A percentile compares a stretch with the other conserved stretches of the same genome.
These are phyloP conservation scores for Thalassiosira pacifica DNA, from an alignment of 352 stramenopile genomes.

Conservation along the genomic window DNA sequence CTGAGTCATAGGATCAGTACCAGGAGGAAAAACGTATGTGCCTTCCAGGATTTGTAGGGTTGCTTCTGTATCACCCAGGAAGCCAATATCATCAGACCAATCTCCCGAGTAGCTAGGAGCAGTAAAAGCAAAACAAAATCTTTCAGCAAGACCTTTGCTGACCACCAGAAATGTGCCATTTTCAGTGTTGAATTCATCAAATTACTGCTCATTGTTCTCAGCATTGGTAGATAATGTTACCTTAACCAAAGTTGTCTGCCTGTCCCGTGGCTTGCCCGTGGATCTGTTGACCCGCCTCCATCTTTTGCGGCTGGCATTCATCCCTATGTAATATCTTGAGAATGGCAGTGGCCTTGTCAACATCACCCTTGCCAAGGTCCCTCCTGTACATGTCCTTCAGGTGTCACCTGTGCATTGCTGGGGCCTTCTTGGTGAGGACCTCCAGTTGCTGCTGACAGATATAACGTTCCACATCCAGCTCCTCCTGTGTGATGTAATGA, in stretches of 20 bases:
- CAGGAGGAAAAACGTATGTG: background rate
- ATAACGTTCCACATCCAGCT: background rate
- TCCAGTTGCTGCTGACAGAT: constrained; percentile 2
- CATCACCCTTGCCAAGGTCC: background rate
- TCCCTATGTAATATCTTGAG: background rate
- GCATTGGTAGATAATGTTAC: no score
- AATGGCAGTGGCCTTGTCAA: background rate
- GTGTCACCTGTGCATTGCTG: background rate
- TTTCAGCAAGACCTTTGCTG: background rate
- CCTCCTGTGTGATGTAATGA: background rate
- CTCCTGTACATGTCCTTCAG: background rate
- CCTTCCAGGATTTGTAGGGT: constrained; percentile 5
- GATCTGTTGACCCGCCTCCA: background rate
- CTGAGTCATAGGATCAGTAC: background rate
- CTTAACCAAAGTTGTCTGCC: background rate
- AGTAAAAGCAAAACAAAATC: background rate
- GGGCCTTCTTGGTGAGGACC: background rate
- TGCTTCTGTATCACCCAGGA: constrained; percentile 14
- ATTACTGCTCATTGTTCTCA: background rate
- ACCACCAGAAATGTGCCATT: background rate
- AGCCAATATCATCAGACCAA: constrained; percentile 12
- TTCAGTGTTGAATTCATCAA: constrained; percentile 5
- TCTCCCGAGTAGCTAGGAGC: background rate
- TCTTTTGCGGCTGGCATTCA: background rate
- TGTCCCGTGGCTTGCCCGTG: background rate